Percentiles rank a stretch among this genome's conserved stretches.
These are phyloP conservation scores for Alternaria panax DNA, from an alignment of 2,329 filamentous ascomycete genomes.

Conservation along the genomic window DNA sequence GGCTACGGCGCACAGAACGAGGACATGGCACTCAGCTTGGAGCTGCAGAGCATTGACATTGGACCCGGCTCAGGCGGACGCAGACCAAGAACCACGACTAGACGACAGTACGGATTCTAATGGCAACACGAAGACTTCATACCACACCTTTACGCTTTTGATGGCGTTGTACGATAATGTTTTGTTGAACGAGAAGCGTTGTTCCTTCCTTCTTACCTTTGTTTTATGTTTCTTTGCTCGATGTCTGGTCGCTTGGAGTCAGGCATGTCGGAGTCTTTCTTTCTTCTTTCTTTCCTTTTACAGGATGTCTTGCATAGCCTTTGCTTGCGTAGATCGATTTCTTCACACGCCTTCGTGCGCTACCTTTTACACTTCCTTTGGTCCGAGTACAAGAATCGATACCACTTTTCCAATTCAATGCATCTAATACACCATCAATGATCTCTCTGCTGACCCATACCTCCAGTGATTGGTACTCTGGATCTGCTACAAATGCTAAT, in stretches of 20 bases:
- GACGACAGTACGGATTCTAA: constrained; percentile 25
- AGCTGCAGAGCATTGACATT: constrained; percentile 66
- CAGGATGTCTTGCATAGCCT: neutral
- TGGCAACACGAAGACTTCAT: neutral
- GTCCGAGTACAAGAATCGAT: neutral
- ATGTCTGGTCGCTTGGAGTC: constrained; percentile 9
- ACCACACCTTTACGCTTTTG: neutral
- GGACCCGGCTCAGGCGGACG: constrained; percentile 42
- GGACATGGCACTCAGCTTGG: constrained; percentile 69
- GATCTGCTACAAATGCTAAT: too few relatives aligned
- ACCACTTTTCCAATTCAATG: neutral
- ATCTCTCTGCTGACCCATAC: neutral
- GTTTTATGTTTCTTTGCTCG: constrained; percentile 2
- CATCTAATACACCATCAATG: neutral
- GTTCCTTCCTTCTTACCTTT: neutral
- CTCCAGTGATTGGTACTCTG: too few relatives aligned
- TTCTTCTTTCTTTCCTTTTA: neutral
- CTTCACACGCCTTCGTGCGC: neutral
- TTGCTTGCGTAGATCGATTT: neutral
- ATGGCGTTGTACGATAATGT: constrained; percentile 16
- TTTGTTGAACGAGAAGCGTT: neutral
- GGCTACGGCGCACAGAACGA: constrained; percentile 13
- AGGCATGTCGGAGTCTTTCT: constrained; percentile 11
- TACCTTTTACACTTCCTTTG: neutral
- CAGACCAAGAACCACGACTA: constrained; percentile 19